Base-by-base conservation (phyloP, 768 basidiomycete genomes). In the Boletus sensibilis region DNA sequence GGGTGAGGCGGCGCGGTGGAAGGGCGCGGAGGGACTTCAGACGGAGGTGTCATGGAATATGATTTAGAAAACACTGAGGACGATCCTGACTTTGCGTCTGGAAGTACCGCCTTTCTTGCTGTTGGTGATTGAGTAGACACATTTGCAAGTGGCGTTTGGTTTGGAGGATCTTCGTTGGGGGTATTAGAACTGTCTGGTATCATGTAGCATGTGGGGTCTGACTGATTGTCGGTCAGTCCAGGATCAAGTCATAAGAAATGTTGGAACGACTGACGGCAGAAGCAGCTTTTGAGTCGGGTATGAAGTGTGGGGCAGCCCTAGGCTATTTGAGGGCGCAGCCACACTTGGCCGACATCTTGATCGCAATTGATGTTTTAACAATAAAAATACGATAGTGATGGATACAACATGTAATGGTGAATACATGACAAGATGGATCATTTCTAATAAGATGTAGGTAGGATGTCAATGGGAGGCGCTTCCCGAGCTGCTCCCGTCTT, bases 171-270 rank as follows among this genome's bases (percentile, higher is more conserved):
- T 50, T 52, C 33, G 58, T 55, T 25, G 42, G 55, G 37, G 43
- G 41, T 52, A 48, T 59, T 46, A 46, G 35, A 20, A 55, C 57
- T 25, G 60, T 56, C 63, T 53, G 63, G 63, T 68, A 68, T 58
- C 67, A 68, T 70, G 68, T 70, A 68, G 66, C 66, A 70, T 68
- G 60, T 57, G 67, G 46, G 9, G 34, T 51, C 33, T 45, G 43
- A 59, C 23, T 31, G 50, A 13, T 29, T 12, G 38, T 41, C 16
- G 23, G 48, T 52, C n/a, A 54, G 50, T 37, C 27, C 18, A 25
- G 21, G 31, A 20, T 33, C 0, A 29, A 10, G 23, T 13, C 21
- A 45, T 25, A 25, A 23, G 37, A 50, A 21, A 42, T 14, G 51
- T 40, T 20, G 46, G 20, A 31, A 55, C 25, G 37, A 45, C 18